Evolutionary conservation across 345 rosid species (phyloP), one percentile per base, ranked within the genome.

Genomic region (Raphanus sativus): DNA sequence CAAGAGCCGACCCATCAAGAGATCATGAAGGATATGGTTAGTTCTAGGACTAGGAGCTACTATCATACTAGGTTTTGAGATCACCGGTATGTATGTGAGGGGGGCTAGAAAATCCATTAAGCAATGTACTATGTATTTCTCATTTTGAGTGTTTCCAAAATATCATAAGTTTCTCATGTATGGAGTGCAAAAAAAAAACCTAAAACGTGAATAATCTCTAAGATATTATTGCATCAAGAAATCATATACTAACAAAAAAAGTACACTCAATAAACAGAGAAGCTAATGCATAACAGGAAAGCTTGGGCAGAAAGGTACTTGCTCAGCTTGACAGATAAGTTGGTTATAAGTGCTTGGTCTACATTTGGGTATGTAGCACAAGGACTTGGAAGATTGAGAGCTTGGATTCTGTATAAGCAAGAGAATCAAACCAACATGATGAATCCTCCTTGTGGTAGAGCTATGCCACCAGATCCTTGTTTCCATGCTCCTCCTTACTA

Each of bases 291-390:
- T 85, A 86, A 88, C 81, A 77, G 84, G 65, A 88, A 90, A 81
- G 91, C 92, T 24, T 88, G 84, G 89, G 89, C 92, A 6, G 2
- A 34, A 70, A 88, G 88, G 85, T 86, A 90, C 78, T 86, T 90
- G 65, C 87, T 88, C 1, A 85, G 92, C 72, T 69, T 85, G 75
- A 80, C 79, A 2, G 91, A 88, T 69, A 73, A 42, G 56, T 69
- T 88, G 76, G 83, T 90, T 62, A 88, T 91, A 6, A 90, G 92
- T 74, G 83, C 89, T 1, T 88, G 92, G 92, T 90, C 95, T 34
- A 86, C 92, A 8, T 90, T 86, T 74, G 95, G 95, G 7, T 88
- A 90, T 72, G 91, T 90, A 61, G 95, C 90, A 68, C 91, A 90
- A 74, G 89, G 89, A 67, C 89, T 88, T 38, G 89, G 87, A 69